Base-by-base conservation (phyloP, 2,329 filamentous ascomycete species). In the Cladophialophora chaetospira region DNA sequence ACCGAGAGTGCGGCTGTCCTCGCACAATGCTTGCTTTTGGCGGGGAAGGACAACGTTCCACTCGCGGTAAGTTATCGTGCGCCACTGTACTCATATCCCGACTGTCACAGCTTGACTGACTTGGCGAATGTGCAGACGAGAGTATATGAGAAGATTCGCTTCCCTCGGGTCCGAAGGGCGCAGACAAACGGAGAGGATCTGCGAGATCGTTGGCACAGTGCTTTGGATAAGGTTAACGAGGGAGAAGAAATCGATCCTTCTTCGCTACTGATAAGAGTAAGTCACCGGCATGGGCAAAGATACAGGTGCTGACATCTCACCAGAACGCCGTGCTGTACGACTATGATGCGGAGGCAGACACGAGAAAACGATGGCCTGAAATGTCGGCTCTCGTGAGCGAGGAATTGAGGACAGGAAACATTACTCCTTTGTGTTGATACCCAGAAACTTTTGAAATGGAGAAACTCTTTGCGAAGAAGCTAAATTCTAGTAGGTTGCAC, bases 121-220 rank as follows among this genome's bases (percentile, higher is more conserved):
- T 21, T 42, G 36, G 3, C 15, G 13, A 28, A 3, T 3, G 2
- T 13, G 8, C 29, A 66, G 79, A 21, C 80, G 77, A 65, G 76
- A 76, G 61, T 63, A 0, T 64, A 65, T 44, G 61, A 65, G 53
- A 57, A 54, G 49, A 58, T 66, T 8, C 64, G 65, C 3, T 66
- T 63, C 51, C 60, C 63, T 29, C 72, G 79, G 23, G 77, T 79
- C 19, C 73, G 74, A 58, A 71, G 71, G 25, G 75, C 78, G 11
- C 77, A 80, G 69, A 75, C 77, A 60, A 79, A 74, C 17, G 78
- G 77, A 4, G 73, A 77, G 53, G 70, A 71, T 46, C 77, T 77
- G 1, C 69, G 77, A 28, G 76, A 79, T 60, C 75, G 75, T 66
- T 81, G 78, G 79, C 79, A 82, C 67, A 78, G 77, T 65, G 78